Conservation (phyloP, 2,329 filamentous ascomycete genomes). For the Paecilomyces formosus region DNA sequence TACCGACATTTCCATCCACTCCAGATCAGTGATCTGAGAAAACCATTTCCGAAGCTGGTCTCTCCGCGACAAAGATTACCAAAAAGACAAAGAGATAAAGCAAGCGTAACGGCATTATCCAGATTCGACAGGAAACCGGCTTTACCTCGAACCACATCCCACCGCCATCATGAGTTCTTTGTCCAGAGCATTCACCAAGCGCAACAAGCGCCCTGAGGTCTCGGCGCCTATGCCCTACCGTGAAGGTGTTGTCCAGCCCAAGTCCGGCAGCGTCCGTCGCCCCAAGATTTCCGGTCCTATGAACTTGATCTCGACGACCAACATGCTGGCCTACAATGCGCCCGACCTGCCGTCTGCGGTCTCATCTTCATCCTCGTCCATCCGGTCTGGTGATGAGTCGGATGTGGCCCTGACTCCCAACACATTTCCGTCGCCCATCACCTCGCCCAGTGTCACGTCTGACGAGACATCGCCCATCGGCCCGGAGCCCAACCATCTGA, state of each 20-base stretch:
- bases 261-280: conserved; percentile 40
- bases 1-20: not conserved
- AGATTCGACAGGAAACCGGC: not conserved
- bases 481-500: conserved; percentile 48
- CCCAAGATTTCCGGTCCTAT: conserved; percentile 73
- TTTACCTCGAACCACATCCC: not conserved
- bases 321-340: conserved; percentile 91
- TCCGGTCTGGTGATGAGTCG: conserved; percentile 63
- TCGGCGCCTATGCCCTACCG: conserved; percentile 37
- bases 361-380: conserved; percentile 38
- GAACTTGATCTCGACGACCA: conserved; percentile 85
- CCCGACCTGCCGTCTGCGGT: conserved; percentile 59
- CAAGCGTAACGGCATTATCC: not conserved
- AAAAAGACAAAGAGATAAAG: not conserved
- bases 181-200: conserved; percentile 42
- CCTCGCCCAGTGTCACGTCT: conserved; percentile 40
- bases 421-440: conserved; percentile 43
- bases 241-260: conserved; percentile 31
- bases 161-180: conserved; percentile 24
- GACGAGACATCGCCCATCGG: conserved; percentile 38
- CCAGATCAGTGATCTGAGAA: conserved; percentile 5
- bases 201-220: conserved; percentile 39
- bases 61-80: not conserved
- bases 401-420: conserved; percentile 44
- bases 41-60: not conserved